Evolutionary conservation across 177 flowering plant genomes (phyloP).

Genomic region (Vitis hybrid): DNA sequence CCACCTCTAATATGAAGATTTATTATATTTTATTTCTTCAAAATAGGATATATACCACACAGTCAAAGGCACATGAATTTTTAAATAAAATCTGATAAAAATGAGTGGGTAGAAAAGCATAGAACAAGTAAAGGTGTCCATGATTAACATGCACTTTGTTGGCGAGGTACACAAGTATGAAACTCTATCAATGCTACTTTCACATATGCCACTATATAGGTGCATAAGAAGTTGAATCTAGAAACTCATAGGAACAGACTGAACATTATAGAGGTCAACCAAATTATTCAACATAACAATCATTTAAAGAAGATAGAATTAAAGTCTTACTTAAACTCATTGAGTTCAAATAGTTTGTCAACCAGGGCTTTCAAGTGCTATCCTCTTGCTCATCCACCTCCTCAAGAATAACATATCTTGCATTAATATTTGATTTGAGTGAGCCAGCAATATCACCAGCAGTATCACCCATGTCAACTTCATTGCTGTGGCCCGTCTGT

Average conservation of each 20-base stretch:
- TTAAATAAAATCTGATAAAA: not conserved
- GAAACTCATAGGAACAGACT: not conserved
- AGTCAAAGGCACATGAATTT: not conserved
- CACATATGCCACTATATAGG: not conserved
- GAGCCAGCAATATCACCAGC: conserved; percentile 10
- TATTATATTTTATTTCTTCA: not conserved
- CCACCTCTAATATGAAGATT: not conserved
- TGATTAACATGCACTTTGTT: not conserved
- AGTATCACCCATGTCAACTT: conserved; percentile 15
- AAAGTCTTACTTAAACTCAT: conserved; percentile 4
- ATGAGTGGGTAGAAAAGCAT: not conserved
- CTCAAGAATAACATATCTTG: conserved; percentile 86
- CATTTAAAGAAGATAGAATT: not conserved
- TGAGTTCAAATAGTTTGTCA: conserved; percentile 1
- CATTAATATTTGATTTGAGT: conserved; percentile 29
- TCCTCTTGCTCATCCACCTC: conserved; percentile 73
- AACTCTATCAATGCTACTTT: not conserved
- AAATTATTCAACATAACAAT: not conserved
- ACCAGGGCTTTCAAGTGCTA: conserved; percentile 22
- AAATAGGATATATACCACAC: not conserved
- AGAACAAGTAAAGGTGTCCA: not conserved
- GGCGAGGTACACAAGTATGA: too few species aligned
- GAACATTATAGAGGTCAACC: not conserved
- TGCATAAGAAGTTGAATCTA: too few species aligned
- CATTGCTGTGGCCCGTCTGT: conserved; percentile 42